Base-by-base conservation (phyloP, 1,284 basidiomycete genomes). In the Sporisorium sorghi region DNA sequence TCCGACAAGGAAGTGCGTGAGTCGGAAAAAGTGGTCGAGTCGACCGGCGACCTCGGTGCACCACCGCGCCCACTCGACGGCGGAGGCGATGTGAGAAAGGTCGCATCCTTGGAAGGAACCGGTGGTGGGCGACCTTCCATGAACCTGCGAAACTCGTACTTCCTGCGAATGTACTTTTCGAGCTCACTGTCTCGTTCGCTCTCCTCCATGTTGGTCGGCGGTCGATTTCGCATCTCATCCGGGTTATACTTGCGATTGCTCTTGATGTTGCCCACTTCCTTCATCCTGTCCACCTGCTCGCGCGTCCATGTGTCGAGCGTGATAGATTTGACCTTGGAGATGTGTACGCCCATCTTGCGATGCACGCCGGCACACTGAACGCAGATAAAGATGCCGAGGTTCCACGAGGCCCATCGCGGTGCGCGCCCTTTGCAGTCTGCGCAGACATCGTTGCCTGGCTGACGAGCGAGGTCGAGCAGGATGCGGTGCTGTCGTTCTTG, bases 341-440 rank as follows among this genome's bases (percentile, higher is more conserved):
- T 77, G 59, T 80, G 85, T 7, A 92, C 93, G 15, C 93, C 93
- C 72, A 94, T 91, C 87, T 93, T 93, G 62, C 93, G 88, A 85
- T 94, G 93, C 50, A 93, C 90, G 73, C 91, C 91, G 30, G 92
- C 93, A 82, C 93, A 94, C 76, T 88, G 89, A 43, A 93, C 87
- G 78, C 92, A 80, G 56, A 79, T 61, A 88, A 79, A 81, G 51
- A 84, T 81, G 14, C 83, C 68, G 40, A 94, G 85, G 77, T 90
- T 93, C 80, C 91, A 86, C 4, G 91, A 92, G 2, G 91, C 90
- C 93, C 93, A 94, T 86, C 93, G 86, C 5, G 92, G 92, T 75
- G 76, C 88, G 66, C 89, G 88, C 30, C 89, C 86, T 84, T 90
- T 91, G 85, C 93, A 94, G 85, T 94, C 93, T 10, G 93, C 93